Evolutionary conservation across 768 basidiomycete genomes (phyloP).

Genomic region (Guyanaporus albipodus): DNA sequence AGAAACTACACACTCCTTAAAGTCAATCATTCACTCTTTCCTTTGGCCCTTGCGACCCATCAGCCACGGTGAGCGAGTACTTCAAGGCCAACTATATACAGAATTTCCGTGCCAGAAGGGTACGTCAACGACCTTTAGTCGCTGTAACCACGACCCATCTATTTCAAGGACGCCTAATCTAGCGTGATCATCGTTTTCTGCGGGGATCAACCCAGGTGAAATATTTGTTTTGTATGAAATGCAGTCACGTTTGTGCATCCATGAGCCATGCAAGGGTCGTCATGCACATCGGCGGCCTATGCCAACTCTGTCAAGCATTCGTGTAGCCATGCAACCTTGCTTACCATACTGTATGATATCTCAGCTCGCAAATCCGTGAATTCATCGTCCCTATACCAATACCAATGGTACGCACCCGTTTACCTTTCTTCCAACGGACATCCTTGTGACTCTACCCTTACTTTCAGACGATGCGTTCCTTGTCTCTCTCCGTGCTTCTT

Average conservation of each 20-base stretch:
- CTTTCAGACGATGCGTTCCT: slow-evolving; percentile 10
- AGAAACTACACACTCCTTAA: slow-evolving; percentile 1
- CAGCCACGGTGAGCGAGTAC: background rate
- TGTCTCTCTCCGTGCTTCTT: slow-evolving; percentile 12
- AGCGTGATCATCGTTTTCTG: background rate
- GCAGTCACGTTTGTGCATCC: too few species aligned
- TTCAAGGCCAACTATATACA: background rate
- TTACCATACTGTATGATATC: slow-evolving; percentile 4
- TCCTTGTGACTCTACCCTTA: too few species aligned
- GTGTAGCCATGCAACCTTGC: background rate
- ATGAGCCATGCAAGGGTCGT: background rate
- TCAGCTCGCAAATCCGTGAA: background rate
- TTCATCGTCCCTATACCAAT: background rate
- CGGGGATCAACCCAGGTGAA: slow-evolving; percentile 10
- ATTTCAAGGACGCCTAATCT: background rate
- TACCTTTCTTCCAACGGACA: too few species aligned
- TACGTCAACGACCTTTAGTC: background rate
- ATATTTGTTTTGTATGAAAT: background rate
- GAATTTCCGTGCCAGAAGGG: background rate
- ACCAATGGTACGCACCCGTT: too few species aligned
- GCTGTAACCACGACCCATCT: background rate
- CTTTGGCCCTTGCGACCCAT: background rate
- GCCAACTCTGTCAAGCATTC: background rate
- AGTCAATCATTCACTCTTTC: slow-evolving; percentile 1
- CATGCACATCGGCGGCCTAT: background rate